These are phyloP conservation scores for Fusarium staphyleae DNA, from an alignment of 2,329 filamentous ascomycete genomes.

Conservation along the genomic window DNA sequence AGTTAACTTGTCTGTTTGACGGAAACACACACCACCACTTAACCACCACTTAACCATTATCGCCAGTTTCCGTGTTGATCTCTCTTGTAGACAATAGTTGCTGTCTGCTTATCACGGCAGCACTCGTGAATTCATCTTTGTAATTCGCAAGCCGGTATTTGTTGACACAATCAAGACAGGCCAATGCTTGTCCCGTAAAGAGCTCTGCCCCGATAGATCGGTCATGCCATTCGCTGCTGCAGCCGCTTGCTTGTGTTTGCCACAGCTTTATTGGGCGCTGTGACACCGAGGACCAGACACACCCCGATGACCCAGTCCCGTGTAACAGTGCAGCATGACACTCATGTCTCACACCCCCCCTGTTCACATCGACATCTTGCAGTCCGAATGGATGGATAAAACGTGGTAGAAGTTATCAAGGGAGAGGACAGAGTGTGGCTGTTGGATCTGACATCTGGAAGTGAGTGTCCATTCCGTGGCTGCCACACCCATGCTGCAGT, in stretches of 20 bases:
- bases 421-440: conserved; percentile 1
- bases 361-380: conserved; percentile 1
- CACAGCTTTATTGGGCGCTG: conserved; percentile 31
- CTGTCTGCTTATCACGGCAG: no score
- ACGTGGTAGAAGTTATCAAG: conserved; percentile 6
- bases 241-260: conserved; percentile 21
- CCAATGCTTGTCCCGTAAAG: neutral
- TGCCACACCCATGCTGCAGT: neutral
- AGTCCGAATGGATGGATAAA: conserved; percentile 16
- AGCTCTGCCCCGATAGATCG: conserved; percentile 18
- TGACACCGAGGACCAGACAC: conserved; percentile 25
- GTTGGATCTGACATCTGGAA: conserved; percentile 7
- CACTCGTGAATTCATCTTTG: no score
- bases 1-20: no score
- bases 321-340: conserved; percentile 13
- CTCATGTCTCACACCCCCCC: conserved; percentile 5
- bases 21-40: no score
- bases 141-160: no score
- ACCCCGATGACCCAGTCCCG: conserved; percentile 15
- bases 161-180: neutral
- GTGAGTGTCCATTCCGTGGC: no score
- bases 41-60: no score
- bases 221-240: conserved; percentile 18
- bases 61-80: no score
- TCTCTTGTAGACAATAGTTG: no score